These are phyloP conservation scores for Hemisphaericaspora nanyangensis DNA, from an alignment of 805 yeast genomes.

Conservation along the genomic window DNA sequence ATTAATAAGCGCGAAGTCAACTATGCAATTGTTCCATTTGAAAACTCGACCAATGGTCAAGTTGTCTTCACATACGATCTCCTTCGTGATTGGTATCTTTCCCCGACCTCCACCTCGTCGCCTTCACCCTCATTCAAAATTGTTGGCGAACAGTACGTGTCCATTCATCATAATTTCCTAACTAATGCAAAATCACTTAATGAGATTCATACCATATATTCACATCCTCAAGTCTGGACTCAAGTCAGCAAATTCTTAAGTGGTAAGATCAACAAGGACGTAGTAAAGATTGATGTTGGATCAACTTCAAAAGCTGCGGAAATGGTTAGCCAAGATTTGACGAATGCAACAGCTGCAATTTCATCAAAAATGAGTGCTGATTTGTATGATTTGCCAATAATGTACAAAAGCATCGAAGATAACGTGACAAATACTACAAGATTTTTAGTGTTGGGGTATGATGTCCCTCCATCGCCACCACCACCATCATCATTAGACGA, in stretches of 20 bases:
- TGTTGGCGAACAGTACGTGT: constrained; percentile 76
- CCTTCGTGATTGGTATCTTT: constrained; percentile 66
- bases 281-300: constrained; percentile 52
- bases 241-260: constrained; percentile 64
- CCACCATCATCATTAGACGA: neutral
- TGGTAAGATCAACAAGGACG: constrained; percentile 23
- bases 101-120: constrained; percentile 27
- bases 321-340: constrained; percentile 40
- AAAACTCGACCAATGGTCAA: constrained; percentile 92
- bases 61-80: constrained; percentile 84
- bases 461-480: constrained; percentile 9
- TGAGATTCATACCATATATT: constrained; percentile 57
- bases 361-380: constrained; percentile 67
- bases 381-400: constrained; percentile 53
- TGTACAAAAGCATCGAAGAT: constrained; percentile 64
- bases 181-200: constrained; percentile 41
- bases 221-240: constrained; percentile 99
- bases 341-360: constrained; percentile 58
- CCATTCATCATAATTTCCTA: constrained; percentile 75
- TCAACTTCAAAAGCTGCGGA: constrained; percentile 89
- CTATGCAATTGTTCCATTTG: constrained; percentile 81
- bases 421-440: constrained; percentile 76
- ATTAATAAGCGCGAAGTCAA: constrained; percentile 47
- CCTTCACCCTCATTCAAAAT: constrained; percentile 42
- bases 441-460: constrained; percentile 61